Evolutionary conservation across 1,139 yeast genomes (phyloP), one percentile per base, ranked within the genome.

Genomic region (Geotrichum reessii): DNA sequence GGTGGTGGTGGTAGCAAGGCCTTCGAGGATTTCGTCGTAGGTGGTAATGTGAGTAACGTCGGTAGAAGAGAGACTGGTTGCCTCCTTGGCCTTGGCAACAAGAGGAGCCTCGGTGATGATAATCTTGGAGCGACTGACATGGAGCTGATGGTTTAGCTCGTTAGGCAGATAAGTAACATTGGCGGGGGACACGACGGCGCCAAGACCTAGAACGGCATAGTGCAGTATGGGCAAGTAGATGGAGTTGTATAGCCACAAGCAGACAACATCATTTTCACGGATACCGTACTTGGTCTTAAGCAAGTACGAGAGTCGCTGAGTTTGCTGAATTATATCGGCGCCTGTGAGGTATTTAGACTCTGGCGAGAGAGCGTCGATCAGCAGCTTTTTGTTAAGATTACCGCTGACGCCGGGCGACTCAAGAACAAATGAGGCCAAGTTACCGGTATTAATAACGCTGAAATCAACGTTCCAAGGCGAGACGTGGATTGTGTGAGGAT

Each of bases 141-240:
- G 59, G 47, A 74, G 60, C 63, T 75, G 78, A 59, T 72, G 73
- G 21, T 67, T 65, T 11, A 74, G 67, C 62, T 75, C 78, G 25
- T 64, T 66, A 21, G 71, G 65, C 17, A 63, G 62, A 62, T 74
- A 75, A 53, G 70, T 67, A 27, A 70, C 65, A 58, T 73, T 74
- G 1, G 74, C 76, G 2, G 77, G 77, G 4, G 74, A 66, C 24
- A 74, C 64, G 5, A 70, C 59, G 3, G 70, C 77, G 9, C 76
- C 77, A 11, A 67, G 64, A 27, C 68, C 61, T n/a, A 73, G 63
- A 19, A 69, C 64, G 0, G 71, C 74, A 50, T 67, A 66, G 53
- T 73, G 75, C 21, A 73, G 57, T 1, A 66, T 58, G 1, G 73
- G 68, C 24, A 67, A 64, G 59, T 64, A 66, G 46, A 73, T 64